Evolutionary conservation across 371 early-diverging fungal species (phyloP), one percentile per base, ranked within the genome.

Genomic region (Rhizopus sp.): DNA sequence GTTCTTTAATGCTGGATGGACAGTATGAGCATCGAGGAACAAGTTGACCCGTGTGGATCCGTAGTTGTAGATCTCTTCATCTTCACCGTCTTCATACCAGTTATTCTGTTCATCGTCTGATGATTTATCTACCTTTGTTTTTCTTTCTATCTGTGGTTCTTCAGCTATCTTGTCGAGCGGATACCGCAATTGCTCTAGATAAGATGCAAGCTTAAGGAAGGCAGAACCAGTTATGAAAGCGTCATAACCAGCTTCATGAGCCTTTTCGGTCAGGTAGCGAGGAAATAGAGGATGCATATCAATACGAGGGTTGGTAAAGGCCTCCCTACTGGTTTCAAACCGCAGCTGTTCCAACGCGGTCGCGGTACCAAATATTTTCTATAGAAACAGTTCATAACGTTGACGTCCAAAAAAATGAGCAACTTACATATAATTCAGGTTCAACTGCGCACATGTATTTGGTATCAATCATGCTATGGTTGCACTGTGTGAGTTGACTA

Each of bases 241-340:
- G 63, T 96, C 96, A 60, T 87, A 96, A 2, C 93, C 96, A 15
- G 96, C 96, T 66, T 96, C 94, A 64, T 96, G 96, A 38, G 84
- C 80, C 56, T 65, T 80, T 23, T 70, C 75, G 17, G 64, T 62
- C 3, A 75, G 23, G 47, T 80, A 80, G 2, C 72, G 69, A 41
- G 75, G 68, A 40, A 71, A 77, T 13, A 55, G 72, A 49, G 68
- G 52, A 16, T 72, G 67, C 62, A 71, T 64, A 35, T 80, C 82
- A 45, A 88, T 77, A 17, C 61, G 58, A n/a, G 87, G 86, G 13
- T 77, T 72, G 9, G 56, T 56, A 59, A 84, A 87, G 1, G 71
- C 64, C 32, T 63, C 58, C 32, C 63, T 59, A 3, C 45, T 70
- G 4, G 80, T 80, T 45, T 80, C 77, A 29, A 75, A 77, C 13